A percentile compares a stretch with the other conserved stretches of the same genome.
Conservation (phyloP, 257 asterid species). For the Solanum pennellii region DNA sequence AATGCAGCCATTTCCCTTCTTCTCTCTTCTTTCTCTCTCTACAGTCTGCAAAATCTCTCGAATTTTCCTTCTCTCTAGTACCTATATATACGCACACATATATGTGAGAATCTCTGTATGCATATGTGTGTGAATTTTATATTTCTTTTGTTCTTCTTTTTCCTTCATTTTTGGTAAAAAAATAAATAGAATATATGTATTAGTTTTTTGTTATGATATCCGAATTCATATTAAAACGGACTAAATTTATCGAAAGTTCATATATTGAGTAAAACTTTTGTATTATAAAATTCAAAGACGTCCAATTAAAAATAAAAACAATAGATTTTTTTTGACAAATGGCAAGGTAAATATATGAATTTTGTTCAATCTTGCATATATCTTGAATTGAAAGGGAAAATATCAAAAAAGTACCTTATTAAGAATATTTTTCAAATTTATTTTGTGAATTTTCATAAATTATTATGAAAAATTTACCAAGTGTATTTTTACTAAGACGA, state of each 20-base stretch:
- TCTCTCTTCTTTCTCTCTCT: constrained; percentile 4
- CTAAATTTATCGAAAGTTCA: too few relatives aligned
- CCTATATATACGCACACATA: background rate
- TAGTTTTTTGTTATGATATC: too few relatives aligned
- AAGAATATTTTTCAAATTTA: background rate
- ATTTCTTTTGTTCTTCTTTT: background rate
- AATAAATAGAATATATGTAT: too few relatives aligned
- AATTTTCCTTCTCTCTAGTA: background rate
- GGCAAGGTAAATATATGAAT: background rate
- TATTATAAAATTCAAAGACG: too few relatives aligned
- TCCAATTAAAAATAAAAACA: too few relatives aligned
- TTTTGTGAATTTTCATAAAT: background rate
- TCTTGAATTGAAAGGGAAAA: background rate
- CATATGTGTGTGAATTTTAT: background rate
- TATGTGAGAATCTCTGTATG: background rate
- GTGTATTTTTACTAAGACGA: background rate
- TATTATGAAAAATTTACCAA: background rate
- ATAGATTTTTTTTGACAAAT: too few relatives aligned
- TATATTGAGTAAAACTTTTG: too few relatives aligned
- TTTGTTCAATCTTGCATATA: background rate
- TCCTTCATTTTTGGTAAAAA: background rate
- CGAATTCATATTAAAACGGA: too few relatives aligned
- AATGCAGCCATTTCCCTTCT: constrained; percentile 47
- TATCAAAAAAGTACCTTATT: background rate
- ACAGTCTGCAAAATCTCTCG: background rate